Percentiles rank a stretch among this genome's conserved stretches.
Evolutionary conservation across 1,284 basidiomycete genomes (phyloP).

Genomic region (Takashimella koratensis): DNA sequence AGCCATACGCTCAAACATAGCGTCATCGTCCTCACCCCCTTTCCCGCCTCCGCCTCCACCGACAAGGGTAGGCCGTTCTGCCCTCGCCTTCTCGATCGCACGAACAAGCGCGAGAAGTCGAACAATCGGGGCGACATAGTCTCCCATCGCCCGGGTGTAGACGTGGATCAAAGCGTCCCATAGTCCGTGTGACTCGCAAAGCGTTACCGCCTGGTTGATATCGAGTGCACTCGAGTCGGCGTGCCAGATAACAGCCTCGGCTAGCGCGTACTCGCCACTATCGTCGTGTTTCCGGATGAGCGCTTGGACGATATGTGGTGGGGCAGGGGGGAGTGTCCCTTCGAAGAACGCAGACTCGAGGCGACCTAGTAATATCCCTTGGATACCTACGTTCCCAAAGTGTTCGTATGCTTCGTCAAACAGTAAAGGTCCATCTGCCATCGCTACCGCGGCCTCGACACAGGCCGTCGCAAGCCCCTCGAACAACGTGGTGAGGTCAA

Average conservation of each 20-base stretch:
- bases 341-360: constrained; percentile 81
- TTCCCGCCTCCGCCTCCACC: constrained; percentile 19
- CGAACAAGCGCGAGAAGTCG: constrained; percentile 75
- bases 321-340: constrained; percentile 66
- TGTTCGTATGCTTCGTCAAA: constrained; percentile 90
- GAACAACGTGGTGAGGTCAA: constrained; percentile 85
- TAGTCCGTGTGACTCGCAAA: constrained; percentile 77
- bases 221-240: constrained; percentile 88
- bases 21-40: constrained; percentile 36
- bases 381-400: constrained; percentile 80
- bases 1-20: constrained; percentile 59
- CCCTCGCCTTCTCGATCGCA: constrained; percentile 57
- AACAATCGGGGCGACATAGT: constrained; percentile 85
- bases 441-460: constrained; percentile 74
- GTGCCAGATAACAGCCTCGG: constrained; percentile 91
- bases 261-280: constrained; percentile 65
- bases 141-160: constrained; percentile 79
- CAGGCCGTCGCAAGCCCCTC: constrained; percentile 80
- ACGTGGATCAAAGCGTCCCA: constrained; percentile 96
- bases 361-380: constrained; percentile 78
- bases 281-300: constrained; percentile 76
- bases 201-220: constrained; percentile 82
- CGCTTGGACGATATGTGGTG: constrained; percentile 81
- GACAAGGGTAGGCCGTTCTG: constrained; percentile 41
- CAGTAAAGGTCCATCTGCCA: constrained; percentile 76